Conservation (phyloP, 257 asterid genomes). For the Vinca minor region DNA sequence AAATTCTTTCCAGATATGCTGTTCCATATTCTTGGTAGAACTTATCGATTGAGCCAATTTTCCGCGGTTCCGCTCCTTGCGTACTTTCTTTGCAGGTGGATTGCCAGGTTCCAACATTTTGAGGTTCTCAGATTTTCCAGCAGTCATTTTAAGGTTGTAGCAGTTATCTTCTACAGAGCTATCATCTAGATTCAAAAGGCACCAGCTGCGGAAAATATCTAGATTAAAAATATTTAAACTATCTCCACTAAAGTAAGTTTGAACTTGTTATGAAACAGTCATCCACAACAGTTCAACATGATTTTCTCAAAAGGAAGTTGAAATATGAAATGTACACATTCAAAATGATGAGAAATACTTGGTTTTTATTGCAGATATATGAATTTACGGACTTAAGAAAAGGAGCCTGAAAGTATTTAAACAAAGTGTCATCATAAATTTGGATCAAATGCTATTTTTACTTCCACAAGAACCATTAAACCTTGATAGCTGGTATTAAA, state of each 20-base stretch:
- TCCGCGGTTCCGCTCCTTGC: conserved; percentile 51
- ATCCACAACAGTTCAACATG: not conserved
- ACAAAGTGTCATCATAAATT: conserved; percentile 2
- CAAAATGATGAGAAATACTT: not conserved
- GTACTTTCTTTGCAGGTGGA: conserved; percentile 63
- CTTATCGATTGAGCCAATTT: conserved; percentile 30
- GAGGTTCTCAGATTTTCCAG: conserved; percentile 64
- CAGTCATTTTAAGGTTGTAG: conserved; percentile 59
- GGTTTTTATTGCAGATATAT: not conserved
- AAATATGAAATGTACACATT: not conserved
- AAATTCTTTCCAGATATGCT: conserved; percentile 75
- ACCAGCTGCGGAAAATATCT: conserved; percentile 45
- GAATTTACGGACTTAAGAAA: not conserved
- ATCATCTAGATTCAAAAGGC: conserved; percentile 46
- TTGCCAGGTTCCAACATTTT: conserved; percentile 84
- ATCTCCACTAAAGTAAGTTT: not conserved
- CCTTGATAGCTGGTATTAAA: not conserved
- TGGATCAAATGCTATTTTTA: not conserved
- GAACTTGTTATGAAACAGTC: not conserved
- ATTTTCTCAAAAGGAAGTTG: not conserved
- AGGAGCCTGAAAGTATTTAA: not conserved
- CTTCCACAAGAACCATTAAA: not conserved
- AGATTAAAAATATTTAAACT: conserved; percentile 17
- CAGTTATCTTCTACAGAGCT: conserved; percentile 44
- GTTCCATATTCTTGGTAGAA: conserved; percentile 53